Evolutionary conservation across 2,329 filamentous ascomycete species (phyloP), one percentile per base, ranked within the genome.

Genomic region (Pseudomassariella vexata): DNA sequence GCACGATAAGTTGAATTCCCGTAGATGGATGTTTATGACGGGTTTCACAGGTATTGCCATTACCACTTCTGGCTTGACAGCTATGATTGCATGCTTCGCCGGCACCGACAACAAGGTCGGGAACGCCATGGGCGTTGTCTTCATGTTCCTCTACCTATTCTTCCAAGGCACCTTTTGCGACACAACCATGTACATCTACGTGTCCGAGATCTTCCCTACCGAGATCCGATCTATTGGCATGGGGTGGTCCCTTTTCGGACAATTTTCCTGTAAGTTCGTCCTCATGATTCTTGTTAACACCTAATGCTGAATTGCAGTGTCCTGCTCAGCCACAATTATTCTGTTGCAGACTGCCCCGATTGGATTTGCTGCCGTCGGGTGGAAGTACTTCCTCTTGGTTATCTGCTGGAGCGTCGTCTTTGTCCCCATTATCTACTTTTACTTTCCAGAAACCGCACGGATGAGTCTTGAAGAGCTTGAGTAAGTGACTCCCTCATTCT

Each of bases 151-250:
- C 1, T 67, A 72, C 35, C 53, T 73, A 9, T 59, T 65, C 0
- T 69, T 72, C 40, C 66, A 70, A 36, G 65, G 62, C 7, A 62
- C 59, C 0, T 47, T 54, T 12, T 62, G 55, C 10, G 55, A 62
- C 33, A 60, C 59, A 0, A 61, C 59, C 10, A 61, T 61, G 55
- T 62, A 62, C 36, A 42, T 53, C 10, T 61, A 60, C 31, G 46
- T 59, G 0, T 56, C 56, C 0, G 59, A 62, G 38, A 59, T 61
- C 21, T 60, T 59, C 28, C 56, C 65, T 0, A 70, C 65, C 0
- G 63, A 70, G 32, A 66, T 71, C 18, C 58, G 68, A 3, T 59
- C 66, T 0, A 71, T 69, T 19, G 68, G 67, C 7, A 69, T 70
- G 55, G 67, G 64, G 1, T 67, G 70, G 46, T 67, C 63, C 0